Evolutionary conservation across 139 green algal genomes (phyloP).

Genomic region (Nannochloris sp.): DNA sequence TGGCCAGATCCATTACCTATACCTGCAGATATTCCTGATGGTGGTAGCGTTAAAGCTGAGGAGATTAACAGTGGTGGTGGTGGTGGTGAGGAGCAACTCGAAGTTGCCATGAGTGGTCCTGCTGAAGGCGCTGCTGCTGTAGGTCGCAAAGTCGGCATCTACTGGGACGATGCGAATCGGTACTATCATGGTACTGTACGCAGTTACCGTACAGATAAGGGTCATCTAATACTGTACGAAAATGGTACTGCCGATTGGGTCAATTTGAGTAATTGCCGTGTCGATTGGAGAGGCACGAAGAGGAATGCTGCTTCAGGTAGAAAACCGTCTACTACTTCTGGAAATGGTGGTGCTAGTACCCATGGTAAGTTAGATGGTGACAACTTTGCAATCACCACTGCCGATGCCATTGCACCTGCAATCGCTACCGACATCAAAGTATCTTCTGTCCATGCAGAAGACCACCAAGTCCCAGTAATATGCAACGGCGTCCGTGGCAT

Average conservation of each 20-base stretch:
- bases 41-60: slow-evolving; percentile 8
- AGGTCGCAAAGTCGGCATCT: slow-evolving; percentile 30
- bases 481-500: slow-evolving; percentile 46
- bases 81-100: neutral
- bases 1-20: slow-evolving; percentile 30
- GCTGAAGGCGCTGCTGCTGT: neutral
- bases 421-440: neutral
- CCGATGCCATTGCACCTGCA: too few species aligned
- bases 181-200: slow-evolving; percentile 40
- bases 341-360: neutral
- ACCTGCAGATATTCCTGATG: slow-evolving; percentile 10
- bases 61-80: neutral
- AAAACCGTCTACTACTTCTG: neutral
- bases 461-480: slow-evolving; percentile 38
- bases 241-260: slow-evolving; percentile 42
- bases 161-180: slow-evolving; percentile 12
- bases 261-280: too few species aligned
- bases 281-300: slow-evolving; percentile 18
- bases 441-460: neutral
- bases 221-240: slow-evolving; percentile 54
- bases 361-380: neutral
- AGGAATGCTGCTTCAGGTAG: neutral
- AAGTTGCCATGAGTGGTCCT: too few species aligned
- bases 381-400: too few species aligned
- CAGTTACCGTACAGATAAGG: neutral